phyloP scores from a whole-genome alignment of 768 basidiomycete genomes.

The Termitomyces sp. region DNA sequence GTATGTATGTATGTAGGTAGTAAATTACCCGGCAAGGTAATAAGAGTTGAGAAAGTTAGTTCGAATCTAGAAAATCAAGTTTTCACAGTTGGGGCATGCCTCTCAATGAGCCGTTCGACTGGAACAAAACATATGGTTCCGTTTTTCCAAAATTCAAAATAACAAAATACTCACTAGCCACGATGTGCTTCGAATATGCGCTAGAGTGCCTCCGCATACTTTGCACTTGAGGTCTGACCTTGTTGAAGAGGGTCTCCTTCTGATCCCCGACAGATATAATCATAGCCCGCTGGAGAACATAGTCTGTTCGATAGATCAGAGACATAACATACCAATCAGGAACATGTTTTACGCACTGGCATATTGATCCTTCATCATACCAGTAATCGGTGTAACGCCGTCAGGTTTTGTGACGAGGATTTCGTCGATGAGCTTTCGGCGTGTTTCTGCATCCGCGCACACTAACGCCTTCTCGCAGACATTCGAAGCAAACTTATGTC shows the following conservation, averaged over 20 bases:
- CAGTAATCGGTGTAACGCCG: conserved; percentile 64
- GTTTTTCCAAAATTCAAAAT: neutral
- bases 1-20: too few species aligned
- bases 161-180: conserved; percentile 57
- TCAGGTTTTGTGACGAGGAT: conserved; percentile 65
- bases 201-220: conserved; percentile 71
- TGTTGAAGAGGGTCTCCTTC: conserved; percentile 56
- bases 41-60: too few species aligned
- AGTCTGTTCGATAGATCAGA: conserved; percentile 46
- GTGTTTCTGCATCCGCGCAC: conserved; percentile 59
- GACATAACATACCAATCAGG: neutral
- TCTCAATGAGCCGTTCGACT: conserved; percentile 73
- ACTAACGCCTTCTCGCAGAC: conserved; percentile 90
- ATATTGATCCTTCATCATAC: conserved; percentile 86
- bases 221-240: conserved; percentile 63
- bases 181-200: conserved; percentile 76
- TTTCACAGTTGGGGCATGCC: conserved; percentile 30
- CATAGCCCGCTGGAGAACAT: conserved; percentile 81
- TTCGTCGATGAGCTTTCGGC: conserved; percentile 74
- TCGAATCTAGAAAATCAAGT: conserved; percentile 10
- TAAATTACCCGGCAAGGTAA: too few species aligned
- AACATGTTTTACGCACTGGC: conserved; percentile 57
- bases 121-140: conserved; percentile 7
- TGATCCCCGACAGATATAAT: conserved; percentile 69
- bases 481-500: conserved; percentile 94